These are phyloP conservation scores for Triangularia setosa DNA, from an alignment of 2,329 filamentous ascomycete species.

Conservation along the genomic window DNA sequence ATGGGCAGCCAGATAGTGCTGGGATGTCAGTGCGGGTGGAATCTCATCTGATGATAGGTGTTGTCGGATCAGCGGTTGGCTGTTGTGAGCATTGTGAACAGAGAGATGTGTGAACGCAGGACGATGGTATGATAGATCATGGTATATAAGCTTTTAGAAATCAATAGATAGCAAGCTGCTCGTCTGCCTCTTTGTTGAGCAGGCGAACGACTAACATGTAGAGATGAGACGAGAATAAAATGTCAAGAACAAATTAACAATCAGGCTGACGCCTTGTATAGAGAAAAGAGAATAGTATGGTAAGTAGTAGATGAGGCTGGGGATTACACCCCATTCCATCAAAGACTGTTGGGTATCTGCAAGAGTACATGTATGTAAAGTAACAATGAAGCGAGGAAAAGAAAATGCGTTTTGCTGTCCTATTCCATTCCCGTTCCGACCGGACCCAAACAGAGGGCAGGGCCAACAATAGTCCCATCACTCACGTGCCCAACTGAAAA, in stretches of 20 bases:
- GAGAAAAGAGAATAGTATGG: neutral
- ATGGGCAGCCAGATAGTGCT: too few relatives aligned
- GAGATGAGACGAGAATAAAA: neutral
- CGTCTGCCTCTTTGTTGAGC: too few relatives aligned
- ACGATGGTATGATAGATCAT: too few relatives aligned
- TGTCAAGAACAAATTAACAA: too few relatives aligned
- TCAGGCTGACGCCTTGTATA: neutral
- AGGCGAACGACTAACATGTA: neutral
- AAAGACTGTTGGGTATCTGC: neutral
- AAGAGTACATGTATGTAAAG: neutral
- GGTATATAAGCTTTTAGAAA: too few relatives aligned
- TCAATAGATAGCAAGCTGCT: too few relatives aligned
- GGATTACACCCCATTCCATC: neutral
- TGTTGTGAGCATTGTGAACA: too few relatives aligned
- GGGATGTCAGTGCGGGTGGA: too few relatives aligned
- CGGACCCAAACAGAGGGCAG: neutral
- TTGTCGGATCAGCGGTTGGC: too few relatives aligned
- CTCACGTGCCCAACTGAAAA: neutral
- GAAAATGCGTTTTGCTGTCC: slow-evolving; percentile 9
- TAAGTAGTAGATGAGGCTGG: neutral
- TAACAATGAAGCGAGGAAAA: neutral
- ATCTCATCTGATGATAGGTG: too few relatives aligned
- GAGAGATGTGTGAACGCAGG: too few relatives aligned
- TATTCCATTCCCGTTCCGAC: neutral
- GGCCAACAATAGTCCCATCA: neutral